A percentile compares a stretch with the other conserved stretches of the same genome.
These are phyloP conservation scores for Rhizoctonia solani DNA, from an alignment of 1,284 basidiomycete genomes.

Conservation along the genomic window DNA sequence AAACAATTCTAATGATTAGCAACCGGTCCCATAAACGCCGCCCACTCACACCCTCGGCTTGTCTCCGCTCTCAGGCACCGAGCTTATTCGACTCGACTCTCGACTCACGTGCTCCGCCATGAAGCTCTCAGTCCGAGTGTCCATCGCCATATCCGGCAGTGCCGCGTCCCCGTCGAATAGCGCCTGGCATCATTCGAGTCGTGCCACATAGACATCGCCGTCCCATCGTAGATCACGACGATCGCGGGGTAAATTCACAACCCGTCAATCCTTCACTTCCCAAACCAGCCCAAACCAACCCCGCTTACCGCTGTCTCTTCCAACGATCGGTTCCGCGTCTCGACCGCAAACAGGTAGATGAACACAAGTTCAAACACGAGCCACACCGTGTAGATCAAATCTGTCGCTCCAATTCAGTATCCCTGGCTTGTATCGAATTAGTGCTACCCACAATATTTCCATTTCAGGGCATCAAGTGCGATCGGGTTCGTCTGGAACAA, in stretches of 20 bases:
- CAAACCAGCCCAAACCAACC: no score
- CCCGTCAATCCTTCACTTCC: no score
- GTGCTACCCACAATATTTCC: conserved; percentile 21
- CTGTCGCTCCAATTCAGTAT: conserved; percentile 29
- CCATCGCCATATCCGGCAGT: conserved; percentile 11
- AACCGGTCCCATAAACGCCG: no score
- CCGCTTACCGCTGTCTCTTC: conserved; percentile 57
- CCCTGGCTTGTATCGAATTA: neutral
- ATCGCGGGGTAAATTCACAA: no score
- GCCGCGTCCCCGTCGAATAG: conserved; percentile 23
- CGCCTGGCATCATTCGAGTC: neutral
- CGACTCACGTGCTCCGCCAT: conserved; percentile 12
- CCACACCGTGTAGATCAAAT: conserved; percentile 57
- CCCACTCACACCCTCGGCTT: conserved; percentile 20
- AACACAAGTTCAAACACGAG: conserved; percentile 64
- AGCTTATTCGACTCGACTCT: conserved; percentile 21
- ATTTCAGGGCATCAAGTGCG: conserved; percentile 15
- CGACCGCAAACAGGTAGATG: conserved; percentile 61
- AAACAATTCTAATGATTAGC: no score
- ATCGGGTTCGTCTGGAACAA: conserved; percentile 13
- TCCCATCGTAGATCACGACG: no score
- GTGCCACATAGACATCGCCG: neutral
- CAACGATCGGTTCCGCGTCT: conserved; percentile 53
- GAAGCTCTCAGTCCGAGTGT: neutral
- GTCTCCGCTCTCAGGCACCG: neutral